Percentiles rank a stretch among this genome's conserved stretches.
These are phyloP conservation scores for Nidula microcarpa DNA, from an alignment of 768 basidiomycete species.

Conservation along the genomic window DNA sequence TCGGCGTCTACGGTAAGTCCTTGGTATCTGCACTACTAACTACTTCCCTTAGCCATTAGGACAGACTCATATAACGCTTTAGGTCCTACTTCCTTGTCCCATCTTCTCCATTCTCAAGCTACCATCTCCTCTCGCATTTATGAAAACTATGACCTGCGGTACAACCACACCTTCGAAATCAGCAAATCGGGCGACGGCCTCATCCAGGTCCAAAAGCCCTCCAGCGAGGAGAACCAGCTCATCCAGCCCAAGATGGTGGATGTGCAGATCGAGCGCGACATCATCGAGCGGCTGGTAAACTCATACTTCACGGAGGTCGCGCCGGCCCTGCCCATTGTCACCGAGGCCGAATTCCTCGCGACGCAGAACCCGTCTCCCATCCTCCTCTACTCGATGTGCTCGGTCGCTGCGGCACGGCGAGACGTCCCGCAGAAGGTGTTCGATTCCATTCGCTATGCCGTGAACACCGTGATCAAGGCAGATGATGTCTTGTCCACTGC, in stretches of 20 bases:
- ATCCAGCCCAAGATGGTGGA: slow-evolving; percentile 62
- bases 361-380: slow-evolving; percentile 72
- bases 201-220: slow-evolving; percentile 73
- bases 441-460: slow-evolving; percentile 81
- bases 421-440: slow-evolving; percentile 85
- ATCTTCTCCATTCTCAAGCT: slow-evolving; percentile 87
- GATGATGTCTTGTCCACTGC: slow-evolving; percentile 91
- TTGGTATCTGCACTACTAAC: slow-evolving; percentile 6
- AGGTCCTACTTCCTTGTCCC: slow-evolving; percentile 87
- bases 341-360: slow-evolving; percentile 83
- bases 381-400: slow-evolving; percentile 90
- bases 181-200: slow-evolving; percentile 82
- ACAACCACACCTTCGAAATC: slow-evolving; percentile 88
- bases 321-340: slow-evolving; percentile 86
- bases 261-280: slow-evolving; percentile 70
- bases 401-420: slow-evolving; percentile 83
- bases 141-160: slow-evolving; percentile 82
- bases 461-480: slow-evolving; percentile 81
- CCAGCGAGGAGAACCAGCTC: slow-evolving; percentile 50
- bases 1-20: slow-evolving; percentile 59
- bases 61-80: slow-evolving; percentile 39
- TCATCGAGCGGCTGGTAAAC: slow-evolving; percentile 82
- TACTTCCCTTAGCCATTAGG: slow-evolving; percentile 21
- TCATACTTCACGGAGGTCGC: slow-evolving; percentile 88
- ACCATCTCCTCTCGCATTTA: slow-evolving; percentile 82